Evolutionary conservation across 1,139 yeast species (phyloP), one percentile per base, ranked within the genome.

Genomic region (Scheffersomyces segobiensis): DNA sequence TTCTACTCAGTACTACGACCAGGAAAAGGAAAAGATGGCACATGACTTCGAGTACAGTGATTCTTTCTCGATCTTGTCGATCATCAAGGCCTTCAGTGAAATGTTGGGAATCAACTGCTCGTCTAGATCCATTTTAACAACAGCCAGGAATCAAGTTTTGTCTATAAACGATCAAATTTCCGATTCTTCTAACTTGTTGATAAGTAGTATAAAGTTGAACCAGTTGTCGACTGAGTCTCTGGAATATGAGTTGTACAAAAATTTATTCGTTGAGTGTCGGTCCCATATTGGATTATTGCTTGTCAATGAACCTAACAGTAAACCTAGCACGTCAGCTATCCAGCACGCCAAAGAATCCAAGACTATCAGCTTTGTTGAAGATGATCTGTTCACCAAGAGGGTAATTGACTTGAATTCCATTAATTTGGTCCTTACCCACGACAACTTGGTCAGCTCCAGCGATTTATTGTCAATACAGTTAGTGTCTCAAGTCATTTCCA

Each of bases 41-140:
- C 67, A 65, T 52, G 70, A 67, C 39, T 68, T 77, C 1, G 74
- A 78, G 32, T 71, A 71, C 55, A 76, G 74, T 49, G 76, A 78
- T 49, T 76, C 82, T 49, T 81, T 83, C 49, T 74, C 88, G 0
- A 74, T 84, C 22, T 72, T 86, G 57, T 78, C 84, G 50, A 84
- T 86, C 42, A 77, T 86, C 57, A 82, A 80, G 57, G 81, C 86
- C 0, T 86, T 86, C 63, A 76, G 86, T 54, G 81, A 83, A 47
- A 69, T 85, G 61, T 77, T 83, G 60, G 79, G 81, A 21, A 77
- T 85, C 55, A 78, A 79, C 3, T 83, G 82, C 65, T 67, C 83
- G 7, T 82, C 87, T n/a, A 83, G 79, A 62, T 82, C 87, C 5
- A 74, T 85, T 19, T 79, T 84, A 58, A 78, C 88, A 0, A 76